A percentile compares a stretch with the other conserved stretches of the same genome.
phyloP scores from a whole-genome alignment of 2,329 filamentous ascomycete species.

The Hortaea werneckii region DNA sequence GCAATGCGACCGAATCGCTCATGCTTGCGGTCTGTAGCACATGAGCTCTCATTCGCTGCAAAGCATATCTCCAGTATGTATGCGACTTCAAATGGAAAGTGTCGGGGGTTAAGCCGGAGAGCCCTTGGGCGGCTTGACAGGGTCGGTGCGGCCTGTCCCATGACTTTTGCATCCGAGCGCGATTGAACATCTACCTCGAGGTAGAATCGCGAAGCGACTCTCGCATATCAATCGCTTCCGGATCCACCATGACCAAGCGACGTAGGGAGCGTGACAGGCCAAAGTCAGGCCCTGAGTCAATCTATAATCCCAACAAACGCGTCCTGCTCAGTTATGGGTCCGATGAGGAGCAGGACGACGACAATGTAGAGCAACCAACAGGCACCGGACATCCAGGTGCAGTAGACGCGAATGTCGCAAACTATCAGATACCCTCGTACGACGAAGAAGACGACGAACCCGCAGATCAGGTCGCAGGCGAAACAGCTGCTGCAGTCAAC shows the following conservation, averaged over 20 bases:
- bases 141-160: background rate
- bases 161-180: background rate
- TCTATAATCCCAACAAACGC: slow-evolving; percentile 24
- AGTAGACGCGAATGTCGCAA: background rate
- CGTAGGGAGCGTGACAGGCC: slow-evolving; percentile 24
- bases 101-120: no score
- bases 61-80: no score
- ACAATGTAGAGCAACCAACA: background rate
- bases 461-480: background rate
- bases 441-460: slow-evolving; percentile 3
- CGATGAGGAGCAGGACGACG: slow-evolving; percentile 15
- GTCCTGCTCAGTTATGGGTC: slow-evolving; percentile 24
- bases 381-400: slow-evolving; percentile 1
- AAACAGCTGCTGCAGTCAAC: background rate
- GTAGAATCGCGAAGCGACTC: no score
- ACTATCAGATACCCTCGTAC: slow-evolving; percentile 7
- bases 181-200: background rate
- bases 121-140: no score
- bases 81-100: no score
- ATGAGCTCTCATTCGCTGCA: background rate
- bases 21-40: background rate
- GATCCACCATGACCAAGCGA: slow-evolving; percentile 2
- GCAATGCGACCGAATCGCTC: background rate
- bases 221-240: no score
- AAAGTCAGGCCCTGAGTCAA: slow-evolving; percentile 18